Percentiles rank a stretch among this genome's conserved stretches.
Evolutionary conservation across 148 eudicot genomes (phyloP).

Genomic region (Salicornia ramosissima): DNA sequence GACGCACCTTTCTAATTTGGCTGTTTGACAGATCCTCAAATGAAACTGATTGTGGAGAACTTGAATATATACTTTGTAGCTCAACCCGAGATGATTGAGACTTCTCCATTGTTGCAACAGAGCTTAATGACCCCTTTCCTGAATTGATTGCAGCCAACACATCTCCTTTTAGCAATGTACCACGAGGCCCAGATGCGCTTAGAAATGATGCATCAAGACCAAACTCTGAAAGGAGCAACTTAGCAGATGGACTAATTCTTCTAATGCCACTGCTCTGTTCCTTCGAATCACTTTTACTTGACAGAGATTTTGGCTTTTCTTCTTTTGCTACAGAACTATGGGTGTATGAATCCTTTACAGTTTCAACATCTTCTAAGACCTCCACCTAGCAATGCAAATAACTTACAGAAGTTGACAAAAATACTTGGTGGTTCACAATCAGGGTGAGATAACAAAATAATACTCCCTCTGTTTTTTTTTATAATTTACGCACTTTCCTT

Average conservation of each 20-base stretch:
- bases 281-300: slow-evolving; percentile 31
- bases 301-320: slow-evolving; percentile 45
- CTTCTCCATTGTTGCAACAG: slow-evolving; percentile 28
- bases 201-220: slow-evolving; percentile 74
- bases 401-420: neutral
- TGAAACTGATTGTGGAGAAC: slow-evolving; percentile 36
- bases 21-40: slow-evolving; percentile 78
- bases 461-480: too few relatives aligned
- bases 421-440: neutral
- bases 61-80: slow-evolving; percentile 30
- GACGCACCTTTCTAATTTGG: slow-evolving; percentile 88
- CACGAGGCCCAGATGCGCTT: slow-evolving; percentile 86
- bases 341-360: slow-evolving; percentile 40
- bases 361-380: slow-evolving; percentile 65
- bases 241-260: slow-evolving; percentile 92
- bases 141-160: slow-evolving; percentile 82
- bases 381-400: slow-evolving; percentile 58
- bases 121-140: slow-evolving; percentile 49
- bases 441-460: neutral
- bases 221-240: slow-evolving; percentile 64
- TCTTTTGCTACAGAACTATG: slow-evolving; percentile 32
- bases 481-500: too few relatives aligned
- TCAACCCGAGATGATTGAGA: slow-evolving; percentile 38
- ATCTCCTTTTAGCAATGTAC: slow-evolving; percentile 85
- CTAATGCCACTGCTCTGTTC: slow-evolving; percentile 37